A percentile compares a stretch with the other conserved stretches of the same genome.
phyloP scores from a whole-genome alignment of 768 basidiomycete species.

The Gloeophyllum trabeum region DNA sequence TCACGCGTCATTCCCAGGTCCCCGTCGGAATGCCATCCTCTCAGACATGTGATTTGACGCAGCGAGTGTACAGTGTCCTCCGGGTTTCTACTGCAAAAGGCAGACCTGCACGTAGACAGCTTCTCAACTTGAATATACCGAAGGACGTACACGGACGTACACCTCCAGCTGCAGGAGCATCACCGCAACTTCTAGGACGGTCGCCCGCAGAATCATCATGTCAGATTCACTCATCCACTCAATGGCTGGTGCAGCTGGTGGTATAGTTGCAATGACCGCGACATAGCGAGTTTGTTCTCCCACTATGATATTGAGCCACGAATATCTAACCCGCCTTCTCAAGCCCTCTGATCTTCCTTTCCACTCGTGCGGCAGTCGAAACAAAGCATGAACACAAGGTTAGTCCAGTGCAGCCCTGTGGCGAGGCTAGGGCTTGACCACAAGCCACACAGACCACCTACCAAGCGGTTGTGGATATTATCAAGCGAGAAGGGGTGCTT shows the following conservation, averaged over 20 bases:
- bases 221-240: constrained; percentile 81
- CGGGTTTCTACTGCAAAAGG: too few species aligned
- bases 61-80: too few species aligned
- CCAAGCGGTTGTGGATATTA: constrained; percentile 59
- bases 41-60: too few species aligned
- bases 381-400: constrained; percentile 74
- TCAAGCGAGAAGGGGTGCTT: constrained; percentile 73
- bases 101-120: too few species aligned
- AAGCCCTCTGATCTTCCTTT: constrained; percentile 87
- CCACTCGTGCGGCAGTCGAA: constrained; percentile 88
- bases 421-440: constrained; percentile 3
- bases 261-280: constrained; percentile 83
- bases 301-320: constrained; percentile 3
- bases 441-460: constrained; percentile 38
- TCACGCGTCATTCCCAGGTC: too few species aligned
- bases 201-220: constrained; percentile 31
- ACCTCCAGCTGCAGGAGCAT: too few species aligned
- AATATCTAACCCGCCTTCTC: constrained; percentile 4
- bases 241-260: constrained; percentile 81
- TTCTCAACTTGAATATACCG: too few species aligned
- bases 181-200: too few species aligned
- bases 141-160: too few species aligned
- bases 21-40: too few species aligned
- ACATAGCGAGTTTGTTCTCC: constrained; percentile 52
- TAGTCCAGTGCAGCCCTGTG: constrained; percentile 5